Percentiles rank a stretch among this genome's conserved stretches.
Conservation (phyloP, 371 early-diverging fungal species). For the Rhizopus arrhizus region DNA sequence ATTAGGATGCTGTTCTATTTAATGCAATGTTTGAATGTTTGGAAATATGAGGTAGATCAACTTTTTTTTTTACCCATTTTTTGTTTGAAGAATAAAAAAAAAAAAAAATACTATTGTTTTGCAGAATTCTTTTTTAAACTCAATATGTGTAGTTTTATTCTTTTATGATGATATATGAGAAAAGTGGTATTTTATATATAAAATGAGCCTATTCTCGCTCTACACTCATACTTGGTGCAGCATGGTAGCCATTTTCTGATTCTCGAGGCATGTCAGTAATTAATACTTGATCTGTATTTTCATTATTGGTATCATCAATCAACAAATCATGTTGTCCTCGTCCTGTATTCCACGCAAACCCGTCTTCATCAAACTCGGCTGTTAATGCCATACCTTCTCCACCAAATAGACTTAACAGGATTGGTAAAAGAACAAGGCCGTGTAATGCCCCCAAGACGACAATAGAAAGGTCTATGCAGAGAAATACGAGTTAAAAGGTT, state of each 20-base stretch:
- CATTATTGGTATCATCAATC: slow-evolving; percentile 36
- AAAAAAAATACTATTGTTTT: slow-evolving; percentile 4
- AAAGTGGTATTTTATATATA: not conserved
- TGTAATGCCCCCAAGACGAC: slow-evolving; percentile 71
- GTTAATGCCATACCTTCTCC: slow-evolving; percentile 54
- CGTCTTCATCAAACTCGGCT: slow-evolving; percentile 55
- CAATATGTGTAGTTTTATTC: slow-evolving; percentile 1
- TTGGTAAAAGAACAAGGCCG: slow-evolving; percentile 72
- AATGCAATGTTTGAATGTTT: not conserved
- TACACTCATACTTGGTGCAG: slow-evolving; percentile 11
- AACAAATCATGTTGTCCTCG: slow-evolving; percentile 28
- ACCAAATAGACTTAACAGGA: slow-evolving; percentile 62
- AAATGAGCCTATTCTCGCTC: slow-evolving; percentile 7
- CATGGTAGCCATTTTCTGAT: slow-evolving; percentile 7
- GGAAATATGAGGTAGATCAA: not conserved
- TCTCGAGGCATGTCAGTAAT: slow-evolving; percentile 44
- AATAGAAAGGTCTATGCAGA: slow-evolving; percentile 59
- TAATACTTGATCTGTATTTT: slow-evolving; percentile 45
- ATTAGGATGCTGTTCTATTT: slow-evolving; percentile 17
- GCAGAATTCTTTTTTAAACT: not conserved
- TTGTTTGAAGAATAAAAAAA: slow-evolving; percentile 7
- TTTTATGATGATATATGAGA: not conserved
- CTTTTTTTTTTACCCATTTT: not conserved
- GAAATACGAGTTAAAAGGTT: not conserved
- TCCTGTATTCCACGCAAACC: slow-evolving; percentile 47